A percentile compares a stretch with the other conserved stretches of the same genome.
phyloP scores from a whole-genome alignment of 139 green algal genomes.

The Yamagishiella unicocca region DNA sequence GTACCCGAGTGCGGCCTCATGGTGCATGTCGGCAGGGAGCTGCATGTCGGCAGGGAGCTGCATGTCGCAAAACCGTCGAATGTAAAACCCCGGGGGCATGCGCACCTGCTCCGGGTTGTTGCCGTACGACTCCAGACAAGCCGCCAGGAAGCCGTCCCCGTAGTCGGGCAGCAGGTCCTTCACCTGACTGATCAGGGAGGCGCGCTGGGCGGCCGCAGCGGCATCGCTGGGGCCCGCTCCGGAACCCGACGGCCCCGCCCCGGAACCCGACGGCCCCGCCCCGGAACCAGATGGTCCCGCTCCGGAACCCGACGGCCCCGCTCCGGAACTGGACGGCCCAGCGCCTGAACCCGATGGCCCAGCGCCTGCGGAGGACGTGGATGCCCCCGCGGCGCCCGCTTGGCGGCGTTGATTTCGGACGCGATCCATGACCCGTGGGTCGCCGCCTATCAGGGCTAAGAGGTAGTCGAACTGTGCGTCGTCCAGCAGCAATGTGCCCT shows the following conservation, averaged over 20 bases:
- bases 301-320: too few relatives aligned
- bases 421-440: conserved; percentile 38
- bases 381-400: background rate
- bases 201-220: background rate
- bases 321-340: background rate
- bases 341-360: background rate
- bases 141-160: conserved; percentile 80
- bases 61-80: too few relatives aligned
- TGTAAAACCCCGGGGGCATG: too few relatives aligned
- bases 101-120: conserved; percentile 67
- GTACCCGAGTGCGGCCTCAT: too few relatives aligned
- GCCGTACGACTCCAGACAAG: conserved; percentile 66
- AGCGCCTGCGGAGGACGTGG: background rate
- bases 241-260: background rate
- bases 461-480: conserved; percentile 85
- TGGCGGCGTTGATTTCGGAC: conserved; percentile 27
- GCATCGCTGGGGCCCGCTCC: background rate
- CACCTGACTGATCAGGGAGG: conserved; percentile 54
- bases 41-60: too few relatives aligned
- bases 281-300: too few relatives aligned
- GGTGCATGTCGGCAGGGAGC: too few relatives aligned
- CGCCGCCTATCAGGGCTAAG: conserved; percentile 70
- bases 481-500: conserved; percentile 74
- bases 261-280: background rate
- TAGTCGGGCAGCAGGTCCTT: conserved; percentile 84